Conservation (phyloP, 2,329 filamentous ascomycete genomes). For the Elsinoe ampelina region DNA sequence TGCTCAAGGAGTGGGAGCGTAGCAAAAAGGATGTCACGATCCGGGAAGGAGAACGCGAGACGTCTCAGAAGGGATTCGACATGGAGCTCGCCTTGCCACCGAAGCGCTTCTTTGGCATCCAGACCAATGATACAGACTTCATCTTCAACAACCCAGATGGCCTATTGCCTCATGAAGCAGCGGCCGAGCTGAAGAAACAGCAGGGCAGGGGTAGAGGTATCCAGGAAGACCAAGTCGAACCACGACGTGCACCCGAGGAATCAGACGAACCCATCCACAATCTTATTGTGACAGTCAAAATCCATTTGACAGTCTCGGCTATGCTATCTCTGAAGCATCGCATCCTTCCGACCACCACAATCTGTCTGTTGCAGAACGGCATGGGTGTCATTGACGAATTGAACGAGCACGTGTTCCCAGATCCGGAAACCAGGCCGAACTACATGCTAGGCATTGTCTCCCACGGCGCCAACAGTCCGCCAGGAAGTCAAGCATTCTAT, state of each 20-base stretch:
- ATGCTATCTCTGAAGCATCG: slow-evolving; percentile 57
- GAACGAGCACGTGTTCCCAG: slow-evolving; percentile 59
- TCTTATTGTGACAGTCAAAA: slow-evolving; percentile 71
- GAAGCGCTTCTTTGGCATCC: slow-evolving; percentile 30
- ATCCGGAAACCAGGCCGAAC: slow-evolving; percentile 55
- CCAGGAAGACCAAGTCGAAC: neutral
- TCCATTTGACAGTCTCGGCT: slow-evolving; percentile 56
- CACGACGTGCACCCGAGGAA: slow-evolving; percentile 11
- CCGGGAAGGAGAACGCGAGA: slow-evolving; percentile 34
- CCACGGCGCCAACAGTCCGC: slow-evolving; percentile 44
- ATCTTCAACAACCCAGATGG: slow-evolving; percentile 21
- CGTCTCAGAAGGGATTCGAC: slow-evolving; percentile 34
- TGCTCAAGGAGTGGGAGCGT: slow-evolving; percentile 40
- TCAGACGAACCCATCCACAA: slow-evolving; percentile 50
- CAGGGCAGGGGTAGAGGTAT: neutral
- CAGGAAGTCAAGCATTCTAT: slow-evolving; percentile 38
- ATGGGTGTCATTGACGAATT: slow-evolving; percentile 76
- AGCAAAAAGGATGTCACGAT: slow-evolving; percentile 39
- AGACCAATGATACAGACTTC: slow-evolving; percentile 14
- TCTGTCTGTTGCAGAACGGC: slow-evolving; percentile 71
- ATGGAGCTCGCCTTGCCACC: slow-evolving; percentile 33
- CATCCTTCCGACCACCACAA: slow-evolving; percentile 57
- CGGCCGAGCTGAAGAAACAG: slow-evolving; percentile 19
- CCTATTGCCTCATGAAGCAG: slow-evolving; percentile 24
- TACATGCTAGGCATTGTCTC: slow-evolving; percentile 65